Conservation (phyloP, 2,329 filamentous ascomycete genomes). For the Scorias spongiosa region DNA sequence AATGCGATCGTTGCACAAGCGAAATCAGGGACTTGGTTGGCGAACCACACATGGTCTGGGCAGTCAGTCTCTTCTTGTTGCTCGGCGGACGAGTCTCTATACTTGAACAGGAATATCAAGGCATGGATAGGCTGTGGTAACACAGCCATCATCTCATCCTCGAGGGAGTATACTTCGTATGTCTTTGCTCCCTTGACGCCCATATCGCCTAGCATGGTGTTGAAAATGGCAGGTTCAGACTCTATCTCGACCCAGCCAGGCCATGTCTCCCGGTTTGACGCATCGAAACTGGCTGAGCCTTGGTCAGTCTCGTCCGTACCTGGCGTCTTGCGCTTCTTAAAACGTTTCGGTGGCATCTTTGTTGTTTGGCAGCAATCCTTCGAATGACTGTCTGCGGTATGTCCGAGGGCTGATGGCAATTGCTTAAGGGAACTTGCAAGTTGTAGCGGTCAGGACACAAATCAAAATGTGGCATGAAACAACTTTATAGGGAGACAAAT, state of each 20-base stretch:
- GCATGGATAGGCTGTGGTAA: slow-evolving; percentile 63
- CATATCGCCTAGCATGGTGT: slow-evolving; percentile 64
- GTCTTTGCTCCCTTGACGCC: slow-evolving; percentile 60
- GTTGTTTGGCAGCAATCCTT: background rate
- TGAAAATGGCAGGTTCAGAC: slow-evolving; percentile 80
- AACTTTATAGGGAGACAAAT: too few species aligned
- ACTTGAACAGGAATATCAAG: slow-evolving; percentile 79
- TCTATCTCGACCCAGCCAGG: slow-evolving; percentile 72
- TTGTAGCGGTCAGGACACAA: too few species aligned
- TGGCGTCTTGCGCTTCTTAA: slow-evolving; percentile 5
- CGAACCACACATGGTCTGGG: slow-evolving; percentile 70
- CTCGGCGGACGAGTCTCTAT: slow-evolving; percentile 34
- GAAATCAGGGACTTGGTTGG: slow-evolving; percentile 76
- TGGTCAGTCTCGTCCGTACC: slow-evolving; percentile 7
- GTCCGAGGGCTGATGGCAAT: too few species aligned
- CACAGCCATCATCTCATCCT: slow-evolving; percentile 46
- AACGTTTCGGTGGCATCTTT: slow-evolving; percentile 6
- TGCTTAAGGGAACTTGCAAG: too few species aligned
- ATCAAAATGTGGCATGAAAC: too few species aligned
- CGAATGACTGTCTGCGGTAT: background rate
- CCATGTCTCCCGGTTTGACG: slow-evolving; percentile 45
- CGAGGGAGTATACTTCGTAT: slow-evolving; percentile 61
- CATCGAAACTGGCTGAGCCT: background rate
- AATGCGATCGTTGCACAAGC: slow-evolving; percentile 86
- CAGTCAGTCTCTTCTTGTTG: slow-evolving; percentile 36